These are phyloP conservation scores for Salvia rosmarinus DNA, from an alignment of 257 asterid species.

Conservation along the genomic window DNA sequence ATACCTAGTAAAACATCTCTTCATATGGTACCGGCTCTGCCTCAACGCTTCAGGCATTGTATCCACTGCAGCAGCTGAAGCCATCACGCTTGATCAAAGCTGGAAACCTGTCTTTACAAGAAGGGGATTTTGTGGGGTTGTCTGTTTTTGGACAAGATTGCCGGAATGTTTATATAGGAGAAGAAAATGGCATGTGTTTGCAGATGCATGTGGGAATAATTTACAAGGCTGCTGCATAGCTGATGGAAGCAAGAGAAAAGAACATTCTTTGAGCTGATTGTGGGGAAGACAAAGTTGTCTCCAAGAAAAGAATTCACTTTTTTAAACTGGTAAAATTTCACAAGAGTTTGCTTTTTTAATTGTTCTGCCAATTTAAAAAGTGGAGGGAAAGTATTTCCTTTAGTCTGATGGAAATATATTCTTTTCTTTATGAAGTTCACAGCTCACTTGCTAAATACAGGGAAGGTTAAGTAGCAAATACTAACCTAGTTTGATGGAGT, in stretches of 20 bases:
- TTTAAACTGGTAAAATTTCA: constrained; percentile 25
- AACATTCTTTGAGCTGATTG: constrained; percentile 65
- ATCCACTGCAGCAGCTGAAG: constrained; percentile 54
- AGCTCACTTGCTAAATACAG: constrained; percentile 18
- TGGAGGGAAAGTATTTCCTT: constrained; percentile 40
- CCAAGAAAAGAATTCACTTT: constrained; percentile 57
- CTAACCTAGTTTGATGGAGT: not conserved
- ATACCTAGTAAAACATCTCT: constrained; percentile 74
- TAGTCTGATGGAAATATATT: constrained; percentile 34
- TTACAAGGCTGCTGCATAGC: constrained; percentile 32
- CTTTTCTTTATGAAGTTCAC: constrained; percentile 35
- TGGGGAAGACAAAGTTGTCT: constrained; percentile 45
- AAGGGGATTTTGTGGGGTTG: constrained; percentile 30
- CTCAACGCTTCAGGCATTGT: constrained; percentile 65
- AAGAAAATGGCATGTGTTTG: constrained; percentile 24
- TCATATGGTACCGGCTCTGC: constrained; percentile 66
- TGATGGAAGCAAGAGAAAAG: constrained; percentile 48
- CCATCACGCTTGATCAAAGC: constrained; percentile 42
- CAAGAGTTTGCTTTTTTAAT: constrained; percentile 34
- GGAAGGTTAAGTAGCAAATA: not conserved
- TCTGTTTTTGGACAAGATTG: constrained; percentile 31
- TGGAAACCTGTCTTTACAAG: constrained; percentile 19
- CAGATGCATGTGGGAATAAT: constrained; percentile 46
- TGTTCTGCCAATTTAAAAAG: constrained; percentile 23
- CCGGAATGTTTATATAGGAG: constrained; percentile 44